Evolutionary conservation across 441 rosid species (phyloP).

Genomic region (Erodium chrysanthum): DNA sequence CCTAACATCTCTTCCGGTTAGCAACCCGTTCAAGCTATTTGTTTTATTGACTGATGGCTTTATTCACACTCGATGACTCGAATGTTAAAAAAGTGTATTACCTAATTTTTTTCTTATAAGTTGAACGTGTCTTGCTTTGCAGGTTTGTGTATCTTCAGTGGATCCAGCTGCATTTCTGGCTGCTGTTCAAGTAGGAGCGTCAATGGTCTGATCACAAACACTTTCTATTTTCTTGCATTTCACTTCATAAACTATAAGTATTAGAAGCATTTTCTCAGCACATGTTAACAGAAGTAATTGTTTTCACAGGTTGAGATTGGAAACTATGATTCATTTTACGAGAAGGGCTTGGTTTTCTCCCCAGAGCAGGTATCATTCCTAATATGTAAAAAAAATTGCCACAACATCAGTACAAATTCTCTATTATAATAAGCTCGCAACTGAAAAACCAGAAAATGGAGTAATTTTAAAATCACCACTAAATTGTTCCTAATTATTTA

Average conservation of each 20-base stretch:
- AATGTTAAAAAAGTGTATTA: no score
- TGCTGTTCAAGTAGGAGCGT: conserved; percentile 56
- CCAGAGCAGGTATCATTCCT: conserved; percentile 40
- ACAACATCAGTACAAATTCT: background rate
- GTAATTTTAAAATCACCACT: no score
- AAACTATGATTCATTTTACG: conserved; percentile 56
- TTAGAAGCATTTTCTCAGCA: background rate
- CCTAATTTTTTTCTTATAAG: no score
- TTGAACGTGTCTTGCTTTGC: conserved; percentile 2
- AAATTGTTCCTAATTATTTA: background rate
- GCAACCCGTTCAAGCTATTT: background rate
- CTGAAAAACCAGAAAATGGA: background rate
- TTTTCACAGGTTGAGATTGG: conserved; percentile 52
- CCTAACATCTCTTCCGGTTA: conserved; percentile 53
- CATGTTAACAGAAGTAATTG: no score
- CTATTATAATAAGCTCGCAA: no score
- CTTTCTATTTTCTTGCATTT: background rate
- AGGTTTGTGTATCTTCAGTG: conserved; percentile 59
- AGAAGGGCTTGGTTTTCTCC: conserved; percentile 34
- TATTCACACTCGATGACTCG: no score
- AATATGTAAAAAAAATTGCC: background rate
- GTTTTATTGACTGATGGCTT: no score
- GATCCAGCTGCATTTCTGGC: conserved; percentile 38
- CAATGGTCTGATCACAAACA: conserved; percentile 32
- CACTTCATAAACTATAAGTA: background rate